phyloP scores from a whole-genome alignment of 1,284 basidiomycete species.

The Boletus albobrunnescens region DNA sequence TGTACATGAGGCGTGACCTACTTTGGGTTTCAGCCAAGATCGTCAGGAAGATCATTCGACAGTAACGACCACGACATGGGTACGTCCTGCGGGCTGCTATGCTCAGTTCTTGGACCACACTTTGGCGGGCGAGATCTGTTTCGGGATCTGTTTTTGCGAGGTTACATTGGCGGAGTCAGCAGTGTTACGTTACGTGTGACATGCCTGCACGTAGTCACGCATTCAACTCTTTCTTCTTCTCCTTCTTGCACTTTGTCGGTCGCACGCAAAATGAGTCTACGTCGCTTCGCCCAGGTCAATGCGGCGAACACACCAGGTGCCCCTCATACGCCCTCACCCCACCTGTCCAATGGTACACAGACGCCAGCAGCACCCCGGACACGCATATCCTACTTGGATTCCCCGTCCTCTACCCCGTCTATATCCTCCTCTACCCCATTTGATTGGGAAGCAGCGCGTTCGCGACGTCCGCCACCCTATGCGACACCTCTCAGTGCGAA shows the following conservation, averaged over 20 bases:
- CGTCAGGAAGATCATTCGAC: conserved; percentile 63
- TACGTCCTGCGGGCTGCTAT: conserved; percentile 32
- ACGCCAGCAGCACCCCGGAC: conserved; percentile 39
- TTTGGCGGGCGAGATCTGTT: conserved; percentile 56
- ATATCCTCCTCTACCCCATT: conserved; percentile 69
- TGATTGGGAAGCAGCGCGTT: conserved; percentile 77
- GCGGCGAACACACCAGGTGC: conserved; percentile 32
- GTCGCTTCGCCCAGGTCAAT: conserved; percentile 50
- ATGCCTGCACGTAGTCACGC: conserved; percentile 18
- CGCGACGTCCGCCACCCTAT: conserved; percentile 64
- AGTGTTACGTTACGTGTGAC: conserved; percentile 24
- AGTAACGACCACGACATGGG: conserved; percentile 73
- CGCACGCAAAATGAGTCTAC: conserved; percentile 42
- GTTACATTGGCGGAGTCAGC: conserved; percentile 23
- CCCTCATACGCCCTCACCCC: conserved; percentile 37
- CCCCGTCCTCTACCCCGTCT: conserved; percentile 59
- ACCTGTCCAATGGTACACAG: conserved; percentile 22
- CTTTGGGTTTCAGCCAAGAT: conserved; percentile 67
- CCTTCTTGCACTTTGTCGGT: conserved; percentile 2
- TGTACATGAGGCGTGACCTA: conserved; percentile 51
- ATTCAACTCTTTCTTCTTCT: conserved; percentile 10
- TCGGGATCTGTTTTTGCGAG: conserved; percentile 57
- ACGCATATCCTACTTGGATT: conserved; percentile 47
- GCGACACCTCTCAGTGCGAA: conserved; percentile 50
- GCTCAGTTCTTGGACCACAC: conserved; percentile 49